Conservation (phyloP, 371 early-diverging fungal genomes). For the Rhizopus microsporus region DNA sequence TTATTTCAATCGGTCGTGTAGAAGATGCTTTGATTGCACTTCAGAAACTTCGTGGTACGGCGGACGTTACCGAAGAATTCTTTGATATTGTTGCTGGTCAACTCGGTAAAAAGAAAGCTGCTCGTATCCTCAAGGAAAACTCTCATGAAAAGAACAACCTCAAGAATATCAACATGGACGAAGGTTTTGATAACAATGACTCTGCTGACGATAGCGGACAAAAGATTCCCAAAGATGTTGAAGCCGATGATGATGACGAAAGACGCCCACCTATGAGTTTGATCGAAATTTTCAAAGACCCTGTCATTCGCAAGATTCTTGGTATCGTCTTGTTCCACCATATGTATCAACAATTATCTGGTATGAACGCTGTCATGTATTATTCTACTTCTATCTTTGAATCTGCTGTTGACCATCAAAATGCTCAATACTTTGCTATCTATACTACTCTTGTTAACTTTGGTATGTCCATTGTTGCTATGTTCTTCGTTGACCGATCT, state of each 20-base stretch:
- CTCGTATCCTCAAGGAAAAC: slow-evolving; percentile 19
- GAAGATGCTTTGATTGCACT: slow-evolving; percentile 61
- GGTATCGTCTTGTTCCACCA: slow-evolving; percentile 47
- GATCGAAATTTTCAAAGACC: slow-evolving; percentile 44
- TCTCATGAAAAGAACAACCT: slow-evolving; percentile 15
- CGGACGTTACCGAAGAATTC: slow-evolving; percentile 16
- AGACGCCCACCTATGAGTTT: slow-evolving; percentile 32
- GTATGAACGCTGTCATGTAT: slow-evolving; percentile 84
- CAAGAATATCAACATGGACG: slow-evolving; percentile 8
- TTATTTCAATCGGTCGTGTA: slow-evolving; percentile 56
- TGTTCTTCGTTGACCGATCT: slow-evolving; percentile 42
- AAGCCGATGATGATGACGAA: slow-evolving; percentile 14
- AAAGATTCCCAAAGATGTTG: slow-evolving; percentile 7
- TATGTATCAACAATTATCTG: slow-evolving; percentile 76
- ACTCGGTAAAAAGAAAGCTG: slow-evolving; percentile 15
- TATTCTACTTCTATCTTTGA: slow-evolving; percentile 75
- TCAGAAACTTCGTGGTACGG: slow-evolving; percentile 49
- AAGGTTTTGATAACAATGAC: slow-evolving; percentile 23
- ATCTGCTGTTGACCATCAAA: slow-evolving; percentile 42
- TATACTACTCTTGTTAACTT: slow-evolving; percentile 64
- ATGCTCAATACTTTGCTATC: slow-evolving; percentile 63
- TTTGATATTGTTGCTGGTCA: slow-evolving; percentile 26
- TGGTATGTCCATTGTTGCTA: slow-evolving; percentile 53
- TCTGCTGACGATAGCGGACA: slow-evolving; percentile 2
- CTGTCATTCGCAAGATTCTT: slow-evolving; percentile 57